phyloP scores from a whole-genome alignment of 306 rosid species.

The Ziziphus jujuba region DNA sequence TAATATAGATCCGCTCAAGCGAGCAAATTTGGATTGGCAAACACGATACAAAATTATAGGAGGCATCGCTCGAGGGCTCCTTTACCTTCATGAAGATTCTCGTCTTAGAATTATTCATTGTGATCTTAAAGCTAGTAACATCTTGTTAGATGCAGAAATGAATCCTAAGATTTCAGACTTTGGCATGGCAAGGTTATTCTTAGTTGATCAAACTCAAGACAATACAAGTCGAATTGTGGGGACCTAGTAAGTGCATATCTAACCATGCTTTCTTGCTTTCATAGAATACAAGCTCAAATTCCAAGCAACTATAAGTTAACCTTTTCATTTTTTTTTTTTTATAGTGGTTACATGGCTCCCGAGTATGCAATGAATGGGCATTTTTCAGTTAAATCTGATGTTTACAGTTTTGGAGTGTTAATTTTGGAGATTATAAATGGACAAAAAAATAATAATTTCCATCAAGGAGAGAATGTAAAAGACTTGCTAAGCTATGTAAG shows the following conservation, averaged over 20 bases:
- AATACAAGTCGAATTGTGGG: constrained; percentile 13
- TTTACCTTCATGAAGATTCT: too few relatives aligned
- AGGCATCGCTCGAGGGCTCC: constrained; percentile 31
- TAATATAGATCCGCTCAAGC: constrained; percentile 12
- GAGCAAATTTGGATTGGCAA: constrained; percentile 26
- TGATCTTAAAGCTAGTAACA: too few relatives aligned
- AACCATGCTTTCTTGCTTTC: too few relatives aligned
- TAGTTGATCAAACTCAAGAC: constrained; percentile 5
- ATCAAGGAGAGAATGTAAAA: constrained; percentile 17
- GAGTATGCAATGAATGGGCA: constrained; percentile 40
- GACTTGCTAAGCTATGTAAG: constrained; percentile 35
- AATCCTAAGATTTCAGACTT: constrained; percentile 41
- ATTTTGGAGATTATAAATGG: constrained; percentile 36
- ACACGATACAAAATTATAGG: constrained; percentile 28
- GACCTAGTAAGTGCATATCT: constrained; percentile 14
- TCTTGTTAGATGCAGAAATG: too few relatives aligned
- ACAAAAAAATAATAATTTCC: constrained; percentile 10
- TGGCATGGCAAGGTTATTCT: constrained; percentile 15
- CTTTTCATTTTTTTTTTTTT: not conserved
- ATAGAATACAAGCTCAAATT: too few relatives aligned
- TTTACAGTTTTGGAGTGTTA: constrained; percentile 41
- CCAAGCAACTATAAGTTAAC: too few relatives aligned
- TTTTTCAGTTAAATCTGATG: constrained; percentile 28
- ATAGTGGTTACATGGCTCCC: constrained; percentile 46
- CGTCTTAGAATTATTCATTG: too few relatives aligned